Percentiles rank a stretch among this genome's conserved stretches.
Conservation (phyloP, 1,139 yeast genomes). For the Tardiomyces depauwii region DNA sequence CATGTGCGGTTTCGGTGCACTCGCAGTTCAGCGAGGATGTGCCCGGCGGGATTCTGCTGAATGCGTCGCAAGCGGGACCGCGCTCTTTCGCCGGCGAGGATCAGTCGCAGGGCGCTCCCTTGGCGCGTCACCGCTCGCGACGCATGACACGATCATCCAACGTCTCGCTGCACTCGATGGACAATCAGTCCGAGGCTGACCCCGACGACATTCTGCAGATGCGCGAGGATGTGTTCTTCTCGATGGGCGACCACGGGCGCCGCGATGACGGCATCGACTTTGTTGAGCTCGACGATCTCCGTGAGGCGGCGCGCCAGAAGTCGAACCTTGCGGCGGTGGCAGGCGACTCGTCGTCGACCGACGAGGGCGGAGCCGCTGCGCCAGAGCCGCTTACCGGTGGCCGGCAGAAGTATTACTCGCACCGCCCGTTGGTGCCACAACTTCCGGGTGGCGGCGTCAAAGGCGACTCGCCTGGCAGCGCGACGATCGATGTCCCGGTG, state of each 20-base stretch:
- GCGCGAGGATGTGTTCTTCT: constrained; percentile 96
- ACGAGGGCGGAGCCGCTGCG: neutral
- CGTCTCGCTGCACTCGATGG: neutral
- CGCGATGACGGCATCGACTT: constrained; percentile 26
- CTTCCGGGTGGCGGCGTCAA: neutral
- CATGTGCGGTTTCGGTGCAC: neutral
- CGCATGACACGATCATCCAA: constrained; percentile 1
- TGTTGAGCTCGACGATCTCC: constrained; percentile 27
- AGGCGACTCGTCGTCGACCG: neutral
- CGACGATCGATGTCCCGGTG: neutral
- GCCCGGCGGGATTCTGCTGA: neutral
- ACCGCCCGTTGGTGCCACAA: neutral
- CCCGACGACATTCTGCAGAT: constrained; percentile 28
- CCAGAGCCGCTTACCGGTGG: neutral
- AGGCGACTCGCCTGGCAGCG: neutral
- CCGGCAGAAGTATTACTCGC: neutral
- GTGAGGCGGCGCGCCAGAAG: constrained; percentile 20
- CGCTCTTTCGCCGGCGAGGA: constrained; percentile 3
- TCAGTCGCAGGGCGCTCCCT: constrained; percentile 1
- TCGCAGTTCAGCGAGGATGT: neutral
- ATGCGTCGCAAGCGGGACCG: neutral
- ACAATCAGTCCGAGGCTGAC: neutral
- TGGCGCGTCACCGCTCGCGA: constrained; percentile 10
- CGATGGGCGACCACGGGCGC: constrained; percentile 59
- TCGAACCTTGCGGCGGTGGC: constrained; percentile 6